These are phyloP conservation scores for Chlorella sp. DNA, from an alignment of 139 green algal species.

Conservation along the genomic window DNA sequence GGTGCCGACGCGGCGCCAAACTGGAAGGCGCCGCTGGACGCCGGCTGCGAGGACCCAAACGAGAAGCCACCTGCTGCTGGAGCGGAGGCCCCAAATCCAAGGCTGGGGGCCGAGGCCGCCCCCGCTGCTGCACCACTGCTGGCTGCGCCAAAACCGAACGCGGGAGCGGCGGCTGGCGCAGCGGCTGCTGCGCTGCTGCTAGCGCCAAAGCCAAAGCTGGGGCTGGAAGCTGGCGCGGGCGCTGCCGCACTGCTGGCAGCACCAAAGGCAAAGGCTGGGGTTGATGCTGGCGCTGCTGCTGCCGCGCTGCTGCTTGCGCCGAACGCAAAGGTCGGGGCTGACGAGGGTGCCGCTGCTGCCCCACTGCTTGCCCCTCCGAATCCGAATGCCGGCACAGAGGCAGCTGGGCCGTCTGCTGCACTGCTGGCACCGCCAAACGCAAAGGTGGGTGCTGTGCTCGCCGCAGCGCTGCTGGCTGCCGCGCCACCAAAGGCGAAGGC, in stretches of 20 bases:
- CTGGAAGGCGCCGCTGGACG: no score
- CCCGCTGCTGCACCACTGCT: not conserved
- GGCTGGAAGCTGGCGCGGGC: not conserved
- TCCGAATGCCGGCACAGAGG: not conserved
- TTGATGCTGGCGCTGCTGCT: not conserved
- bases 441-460: no score
- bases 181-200: not conserved
- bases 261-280: conserved; percentile 4
- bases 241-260: not conserved
- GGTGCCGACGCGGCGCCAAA: no score
- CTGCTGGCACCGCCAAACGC: no score
- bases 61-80: not conserved
- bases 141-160: conserved; percentile 7
- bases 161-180: not conserved
- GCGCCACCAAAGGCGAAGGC: not conserved
- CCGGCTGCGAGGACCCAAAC: not conserved
- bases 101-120: not conserved
- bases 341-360: not conserved
- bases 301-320: not conserved
- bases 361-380: conserved; percentile 14
- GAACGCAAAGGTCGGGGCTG: not conserved
- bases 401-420: no score
- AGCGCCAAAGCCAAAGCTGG: not conserved
- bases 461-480: not conserved
- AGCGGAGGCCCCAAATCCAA: not conserved